These are phyloP conservation scores for Phytopythium delawarense DNA, from an alignment of 352 stramenopile genomes.

Conservation along the genomic window DNA sequence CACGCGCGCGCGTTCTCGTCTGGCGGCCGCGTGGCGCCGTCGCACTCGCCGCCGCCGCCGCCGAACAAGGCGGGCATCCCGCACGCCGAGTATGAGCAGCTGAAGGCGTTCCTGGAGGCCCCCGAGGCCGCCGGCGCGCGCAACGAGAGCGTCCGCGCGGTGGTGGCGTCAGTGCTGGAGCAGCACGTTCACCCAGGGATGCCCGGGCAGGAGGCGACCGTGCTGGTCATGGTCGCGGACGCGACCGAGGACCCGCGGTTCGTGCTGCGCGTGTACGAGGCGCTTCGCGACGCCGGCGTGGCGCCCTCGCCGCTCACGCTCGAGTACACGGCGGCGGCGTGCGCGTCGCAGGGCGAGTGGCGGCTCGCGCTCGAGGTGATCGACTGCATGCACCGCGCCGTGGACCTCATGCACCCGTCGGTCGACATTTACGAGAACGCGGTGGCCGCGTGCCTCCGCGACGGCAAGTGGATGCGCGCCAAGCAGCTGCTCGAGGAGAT, in stretches of 20 bases:
- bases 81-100: slow-evolving; percentile 47
- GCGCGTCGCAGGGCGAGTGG: slow-evolving; percentile 50
- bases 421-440: slow-evolving; percentile 70
- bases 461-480: slow-evolving; percentile 61
- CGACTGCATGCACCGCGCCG: slow-evolving; percentile 60
- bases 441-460: slow-evolving; percentile 44
- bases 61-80: slow-evolving; percentile 14
- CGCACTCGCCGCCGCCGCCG: background rate
- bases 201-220: slow-evolving; percentile 64
- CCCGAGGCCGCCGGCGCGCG: slow-evolving; percentile 28
- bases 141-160: slow-evolving; percentile 29
- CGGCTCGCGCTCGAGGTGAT: slow-evolving; percentile 53
- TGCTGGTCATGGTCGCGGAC: slow-evolving; percentile 77
- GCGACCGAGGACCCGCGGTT: slow-evolving; percentile 50
- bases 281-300: slow-evolving; percentile 47
- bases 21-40: background rate
- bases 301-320: slow-evolving; percentile 65
- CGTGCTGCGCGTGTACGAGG: slow-evolving; percentile 55
- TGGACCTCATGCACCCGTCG: slow-evolving; percentile 70
- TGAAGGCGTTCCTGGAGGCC: slow-evolving; percentile 59
- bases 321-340: slow-evolving; percentile 56
- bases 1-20: background rate
- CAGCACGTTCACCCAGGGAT: slow-evolving; percentile 61
- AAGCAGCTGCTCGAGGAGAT: slow-evolving; percentile 73
- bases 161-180: slow-evolving; percentile 48